These are phyloP conservation scores for Aspergillus pseudoviridinutans DNA, from an alignment of 2,329 filamentous ascomycete species.

Conservation along the genomic window DNA sequence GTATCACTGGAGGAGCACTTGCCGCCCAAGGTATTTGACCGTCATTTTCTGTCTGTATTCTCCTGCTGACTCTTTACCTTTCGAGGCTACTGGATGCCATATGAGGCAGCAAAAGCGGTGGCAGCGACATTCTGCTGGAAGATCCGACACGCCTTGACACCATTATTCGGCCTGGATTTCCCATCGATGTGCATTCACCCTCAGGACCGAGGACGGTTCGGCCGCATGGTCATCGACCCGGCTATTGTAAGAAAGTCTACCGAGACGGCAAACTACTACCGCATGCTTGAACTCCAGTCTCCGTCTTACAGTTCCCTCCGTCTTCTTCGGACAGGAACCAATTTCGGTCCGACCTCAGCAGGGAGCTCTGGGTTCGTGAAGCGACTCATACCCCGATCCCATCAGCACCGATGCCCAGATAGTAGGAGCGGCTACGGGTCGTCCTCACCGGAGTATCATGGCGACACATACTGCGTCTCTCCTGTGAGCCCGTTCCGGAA, in stretches of 20 bases:
- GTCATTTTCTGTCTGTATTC: neutral
- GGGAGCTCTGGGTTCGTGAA: conserved; percentile 13
- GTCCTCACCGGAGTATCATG: conserved; percentile 33
- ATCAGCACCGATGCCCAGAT: conserved; percentile 23
- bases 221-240: conserved; percentile 62
- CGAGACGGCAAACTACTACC: conserved; percentile 28
- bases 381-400: conserved; percentile 17
- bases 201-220: conserved; percentile 57
- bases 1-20: conserved; percentile 89
- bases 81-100: conserved; percentile 95
- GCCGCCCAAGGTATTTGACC: conserved; percentile 74
- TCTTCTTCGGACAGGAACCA: neutral
- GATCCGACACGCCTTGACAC: conserved; percentile 81
- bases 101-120: conserved; percentile 75
- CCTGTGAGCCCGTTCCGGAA: conserved; percentile 37
- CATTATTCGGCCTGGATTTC: conserved; percentile 83
- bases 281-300: conserved; percentile 25
- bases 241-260: conserved; percentile 53
- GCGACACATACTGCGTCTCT: conserved; percentile 35
- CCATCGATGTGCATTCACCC: conserved; percentile 65
- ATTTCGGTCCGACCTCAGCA: conserved; percentile 9
- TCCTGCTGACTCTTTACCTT: neutral
- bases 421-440: conserved; percentile 37
- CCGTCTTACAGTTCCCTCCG: neutral
- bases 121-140: conserved; percentile 84